These are phyloP conservation scores for Pseudonitzschia pungens DNA, from an alignment of 108 stramenopile genomes.

Conservation along the genomic window DNA sequence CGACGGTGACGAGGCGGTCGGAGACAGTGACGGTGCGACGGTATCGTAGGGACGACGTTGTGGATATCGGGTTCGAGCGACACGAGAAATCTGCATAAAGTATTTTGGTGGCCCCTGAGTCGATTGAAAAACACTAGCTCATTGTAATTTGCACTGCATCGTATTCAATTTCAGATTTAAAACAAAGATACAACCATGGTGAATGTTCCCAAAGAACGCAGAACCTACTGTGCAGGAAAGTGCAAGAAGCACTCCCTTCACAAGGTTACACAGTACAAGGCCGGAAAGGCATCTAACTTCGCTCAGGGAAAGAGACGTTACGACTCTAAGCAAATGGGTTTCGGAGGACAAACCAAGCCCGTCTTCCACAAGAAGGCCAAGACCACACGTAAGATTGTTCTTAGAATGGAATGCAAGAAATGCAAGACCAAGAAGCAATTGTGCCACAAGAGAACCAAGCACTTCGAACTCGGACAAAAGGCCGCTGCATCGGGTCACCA, in stretches of 20 bases:
- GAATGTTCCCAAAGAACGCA: constrained; percentile 98
- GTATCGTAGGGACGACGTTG: not conserved
- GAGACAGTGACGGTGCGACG: no score
- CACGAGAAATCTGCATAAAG: no score
- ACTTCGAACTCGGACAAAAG: constrained; percentile 99
- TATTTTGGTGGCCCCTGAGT: no score
- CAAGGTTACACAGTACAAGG: constrained; percentile 99
- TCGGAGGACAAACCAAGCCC: constrained; percentile 99
- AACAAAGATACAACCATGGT: constrained; percentile 73
- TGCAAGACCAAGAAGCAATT: constrained; percentile 99
- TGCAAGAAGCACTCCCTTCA: constrained; percentile 98
- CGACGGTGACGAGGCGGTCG: not conserved
- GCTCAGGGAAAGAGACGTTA: constrained; percentile 99
- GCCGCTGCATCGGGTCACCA: constrained; percentile 94
- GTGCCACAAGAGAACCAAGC: constrained; percentile 98
- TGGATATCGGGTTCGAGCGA: no score
- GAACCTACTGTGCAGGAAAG: constrained; percentile 97
- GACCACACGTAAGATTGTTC: constrained; percentile 99
- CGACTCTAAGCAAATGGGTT: constrained; percentile 99
- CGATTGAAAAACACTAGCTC: no score
- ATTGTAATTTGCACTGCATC: not conserved
- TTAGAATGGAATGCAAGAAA: constrained; percentile 99
- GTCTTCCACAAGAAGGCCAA: constrained; percentile 99
- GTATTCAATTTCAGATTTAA: not conserved
- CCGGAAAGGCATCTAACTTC: constrained; percentile 99